Evolutionary conservation across 1,284 basidiomycete genomes (phyloP).

Genomic region (Cryptococcus jaspeensis): DNA sequence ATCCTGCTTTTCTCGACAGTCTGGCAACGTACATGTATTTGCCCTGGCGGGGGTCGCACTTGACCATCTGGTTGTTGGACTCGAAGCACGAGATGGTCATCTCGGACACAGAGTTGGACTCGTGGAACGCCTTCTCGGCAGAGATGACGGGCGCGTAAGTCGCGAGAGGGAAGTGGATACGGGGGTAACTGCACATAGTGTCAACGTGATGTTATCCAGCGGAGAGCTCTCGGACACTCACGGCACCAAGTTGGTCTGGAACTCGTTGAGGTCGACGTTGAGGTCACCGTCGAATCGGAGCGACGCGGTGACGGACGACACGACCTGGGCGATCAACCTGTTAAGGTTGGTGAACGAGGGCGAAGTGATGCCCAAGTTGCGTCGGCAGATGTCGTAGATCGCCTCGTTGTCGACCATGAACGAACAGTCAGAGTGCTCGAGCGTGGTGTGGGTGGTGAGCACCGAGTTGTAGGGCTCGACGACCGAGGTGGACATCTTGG

Average conservation of each 20-base stretch:
- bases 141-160: constrained; percentile 95
- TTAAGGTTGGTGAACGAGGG: constrained; percentile 96
- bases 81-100: constrained; percentile 99
- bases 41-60: constrained; percentile 90
- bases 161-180: constrained; percentile 97
- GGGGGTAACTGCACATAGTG: constrained; percentile 70
- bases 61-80: constrained; percentile 97
- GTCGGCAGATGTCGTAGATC: constrained; percentile 99
- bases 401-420: constrained; percentile 99
- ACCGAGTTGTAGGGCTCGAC: constrained; percentile 99
- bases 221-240: constrained; percentile 56
- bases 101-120: constrained; percentile 96
- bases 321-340: constrained; percentile 94
- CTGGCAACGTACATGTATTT: too few species aligned
- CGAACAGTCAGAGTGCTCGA: constrained; percentile 99
- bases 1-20: constrained; percentile 40
- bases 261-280: constrained; percentile 97
- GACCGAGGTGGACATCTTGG: constrained; percentile 90
- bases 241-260: constrained; percentile 98
- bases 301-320: constrained; percentile 96
- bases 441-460: constrained; percentile 96
- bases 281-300: constrained; percentile 96
- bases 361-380: constrained; percentile 79
- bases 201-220: neutral
- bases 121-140: constrained; percentile 72